Conservation (phyloP, 192 early-diverging fungal species). For the Entomortierella beljakovae region DNA sequence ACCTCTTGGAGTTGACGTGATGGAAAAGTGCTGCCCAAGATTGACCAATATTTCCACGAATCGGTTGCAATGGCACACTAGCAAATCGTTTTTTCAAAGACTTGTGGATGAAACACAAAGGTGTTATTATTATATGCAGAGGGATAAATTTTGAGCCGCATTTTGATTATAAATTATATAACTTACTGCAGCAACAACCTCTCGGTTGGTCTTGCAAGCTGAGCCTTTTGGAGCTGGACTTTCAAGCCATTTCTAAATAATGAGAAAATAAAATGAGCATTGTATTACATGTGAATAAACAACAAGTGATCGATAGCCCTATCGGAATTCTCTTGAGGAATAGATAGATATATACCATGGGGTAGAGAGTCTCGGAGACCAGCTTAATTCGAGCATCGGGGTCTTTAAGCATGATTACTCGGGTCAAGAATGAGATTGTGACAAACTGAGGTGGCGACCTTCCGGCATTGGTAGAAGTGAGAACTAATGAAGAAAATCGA, state of each 20-base stretch:
- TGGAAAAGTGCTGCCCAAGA: slow-evolving; percentile 43
- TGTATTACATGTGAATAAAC: not conserved
- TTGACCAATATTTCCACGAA: slow-evolving; percentile 47
- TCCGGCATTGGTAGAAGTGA: slow-evolving; percentile 72
- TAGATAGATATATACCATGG: slow-evolving; percentile 8
- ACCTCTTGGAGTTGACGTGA: slow-evolving; percentile 26
- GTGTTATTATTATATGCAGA: not conserved
- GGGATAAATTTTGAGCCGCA: slow-evolving; percentile 5
- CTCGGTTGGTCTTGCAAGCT: slow-evolving; percentile 32
- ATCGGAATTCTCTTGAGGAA: not conserved
- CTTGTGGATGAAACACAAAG: not conserved
- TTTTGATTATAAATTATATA: not conserved
- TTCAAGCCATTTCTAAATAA: slow-evolving; percentile 44
- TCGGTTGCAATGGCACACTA: slow-evolving; percentile 27
- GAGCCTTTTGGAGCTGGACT: slow-evolving; percentile 16
- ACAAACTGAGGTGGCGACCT: slow-evolving; percentile 48
- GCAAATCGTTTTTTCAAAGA: slow-evolving; percentile 17
- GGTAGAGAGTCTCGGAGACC: slow-evolving; percentile 37
- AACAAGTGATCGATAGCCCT: too few species aligned
- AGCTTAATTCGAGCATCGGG: slow-evolving; percentile 32
- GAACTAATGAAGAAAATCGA: slow-evolving; percentile 66
- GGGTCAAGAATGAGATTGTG: slow-evolving; percentile 40
- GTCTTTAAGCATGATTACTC: slow-evolving; percentile 34
- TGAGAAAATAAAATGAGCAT: not conserved
- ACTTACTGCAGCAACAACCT: slow-evolving; percentile 29